A percentile compares a stretch with the other conserved stretches of the same genome.
Conservation (phyloP, 2,329 filamentous ascomycete genomes). For the Aspergillus novofumigatus region DNA sequence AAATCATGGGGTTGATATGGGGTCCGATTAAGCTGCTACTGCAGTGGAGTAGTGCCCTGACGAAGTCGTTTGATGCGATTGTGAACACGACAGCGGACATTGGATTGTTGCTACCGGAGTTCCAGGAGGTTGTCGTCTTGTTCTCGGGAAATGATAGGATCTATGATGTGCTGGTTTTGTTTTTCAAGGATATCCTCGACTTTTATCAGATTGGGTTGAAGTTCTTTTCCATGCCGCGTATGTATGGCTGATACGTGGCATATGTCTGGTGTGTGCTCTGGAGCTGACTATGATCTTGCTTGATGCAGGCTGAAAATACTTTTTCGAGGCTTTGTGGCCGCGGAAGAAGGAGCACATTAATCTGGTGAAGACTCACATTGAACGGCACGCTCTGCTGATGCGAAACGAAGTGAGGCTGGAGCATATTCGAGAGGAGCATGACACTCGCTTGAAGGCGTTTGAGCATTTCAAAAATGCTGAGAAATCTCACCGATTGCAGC, state of each 20-base stretch:
- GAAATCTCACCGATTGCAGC: background rate
- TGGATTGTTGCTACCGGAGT: conserved; percentile 8
- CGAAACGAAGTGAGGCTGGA: conserved; percentile 6
- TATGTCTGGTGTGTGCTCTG: too few relatives aligned
- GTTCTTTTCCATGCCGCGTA: conserved; percentile 28
- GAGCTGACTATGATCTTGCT: too few relatives aligned
- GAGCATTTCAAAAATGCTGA: conserved; percentile 4
- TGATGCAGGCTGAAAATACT: conserved; percentile 5
- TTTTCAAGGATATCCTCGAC: conserved; percentile 36
- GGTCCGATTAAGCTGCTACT: conserved; percentile 1
- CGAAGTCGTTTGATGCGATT: conserved; percentile 1
- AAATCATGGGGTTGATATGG: conserved; percentile 3
- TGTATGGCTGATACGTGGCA: background rate
- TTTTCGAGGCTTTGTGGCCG: conserved; percentile 7
- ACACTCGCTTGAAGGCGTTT: conserved; percentile 2
- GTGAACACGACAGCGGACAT: conserved; percentile 5
- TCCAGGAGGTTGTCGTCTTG: background rate
- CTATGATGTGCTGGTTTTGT: conserved; percentile 19
- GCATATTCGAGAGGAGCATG: conserved; percentile 2
- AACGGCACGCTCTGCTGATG: conserved; percentile 4
- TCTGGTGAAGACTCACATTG: conserved; percentile 2
- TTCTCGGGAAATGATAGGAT: background rate
- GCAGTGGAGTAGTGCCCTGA: conserved; percentile 1
- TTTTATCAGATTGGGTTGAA: conserved; percentile 30
- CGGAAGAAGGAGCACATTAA: background rate